Evolutionary conservation across 2,329 filamentous ascomycete genomes (phyloP), one percentile per base, ranked within the genome.

Genomic region (Plectosphaerella cucumerina): DNA sequence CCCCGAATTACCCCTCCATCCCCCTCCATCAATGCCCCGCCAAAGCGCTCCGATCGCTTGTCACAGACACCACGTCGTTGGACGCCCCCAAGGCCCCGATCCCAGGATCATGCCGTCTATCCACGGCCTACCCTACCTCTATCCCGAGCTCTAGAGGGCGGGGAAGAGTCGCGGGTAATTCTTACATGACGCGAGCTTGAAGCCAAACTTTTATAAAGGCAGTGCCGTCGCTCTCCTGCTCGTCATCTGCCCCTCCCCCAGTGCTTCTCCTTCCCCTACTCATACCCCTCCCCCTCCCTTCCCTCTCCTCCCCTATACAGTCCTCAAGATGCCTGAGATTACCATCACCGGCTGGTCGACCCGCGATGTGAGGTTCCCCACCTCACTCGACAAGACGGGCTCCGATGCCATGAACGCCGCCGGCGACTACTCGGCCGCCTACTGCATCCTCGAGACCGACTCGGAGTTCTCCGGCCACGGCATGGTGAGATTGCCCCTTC

Each of bases 341-440:
- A 89, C 82, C 52, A 89, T 90, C 65, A 90, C 85, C 50, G 81
- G 84, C 56, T 90, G 84, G 76, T 75, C 73, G 58, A 87, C 85
- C 53, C 79, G 85, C 64, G 87, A 90, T 73, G 85, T 90, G 66
- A 83, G 87, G 60, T 90, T 90, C 67, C 87, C 87, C 69, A 97
- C 91, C n/a, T 96, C 91, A 39, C 84, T 97, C 54, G 90, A 96
- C 72, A 94, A 93, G 75, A 96, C 90, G n/a, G 91, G 91, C 62
- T 95, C 90, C 9, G 92, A 97, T 81, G 92, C 90, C 63, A 97
- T 96, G 92, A 96, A 97, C 65, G 88, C 89, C 3, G 90, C 91
- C 3, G 89, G 90, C 55, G 90, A 96, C 71, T 96, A 96, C 73
- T 96, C 90, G 2, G 80, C 91, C 12, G 91, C 92, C n/a, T 97